Evolutionary conservation across 257 asterid genomes (phyloP).

Genomic region (Hygrophila difformis): DNA sequence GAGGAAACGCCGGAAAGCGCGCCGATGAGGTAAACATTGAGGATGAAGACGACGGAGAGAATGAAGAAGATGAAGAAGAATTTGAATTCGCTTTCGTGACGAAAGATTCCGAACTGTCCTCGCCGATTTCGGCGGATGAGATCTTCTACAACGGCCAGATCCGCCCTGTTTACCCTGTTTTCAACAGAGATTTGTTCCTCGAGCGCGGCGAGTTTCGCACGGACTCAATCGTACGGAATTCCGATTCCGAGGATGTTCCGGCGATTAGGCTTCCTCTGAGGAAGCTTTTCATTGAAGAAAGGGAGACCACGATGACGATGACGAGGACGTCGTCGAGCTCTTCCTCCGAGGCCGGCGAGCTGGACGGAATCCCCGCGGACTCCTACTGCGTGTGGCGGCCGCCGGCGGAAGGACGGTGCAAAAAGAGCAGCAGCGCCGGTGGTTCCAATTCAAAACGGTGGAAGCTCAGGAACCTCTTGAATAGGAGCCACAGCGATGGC

Average conservation of each 20-base stretch:
- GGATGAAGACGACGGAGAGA: constrained; percentile 3
- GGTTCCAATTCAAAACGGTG: constrained; percentile 32
- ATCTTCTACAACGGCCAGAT: constrained; percentile 66
- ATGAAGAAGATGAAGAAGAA: constrained; percentile 23
- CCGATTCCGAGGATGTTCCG: constrained; percentile 14
- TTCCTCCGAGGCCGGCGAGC: constrained; percentile 33
- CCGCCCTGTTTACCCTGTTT: constrained; percentile 54
- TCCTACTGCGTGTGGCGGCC: constrained; percentile 58
- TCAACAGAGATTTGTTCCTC: constrained; percentile 24
- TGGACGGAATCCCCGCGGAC: constrained; percentile 38
- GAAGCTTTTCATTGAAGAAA: constrained; percentile 36
- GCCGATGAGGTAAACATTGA: too few relatives aligned
- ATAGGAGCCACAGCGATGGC: constrained; percentile 47
- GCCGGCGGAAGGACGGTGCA: constrained; percentile 25
- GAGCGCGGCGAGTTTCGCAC: neutral
- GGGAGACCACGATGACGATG: constrained; percentile 31
- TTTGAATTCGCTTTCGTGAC: constrained; percentile 33
- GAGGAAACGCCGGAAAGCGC: neutral
- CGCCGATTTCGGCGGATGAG: constrained; percentile 54
- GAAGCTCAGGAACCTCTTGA: constrained; percentile 35
- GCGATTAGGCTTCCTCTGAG: constrained; percentile 39
- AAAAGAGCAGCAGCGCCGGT: constrained; percentile 45
- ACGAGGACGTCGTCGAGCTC: constrained; percentile 33
- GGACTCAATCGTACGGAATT: neutral
- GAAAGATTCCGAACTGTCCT: constrained; percentile 19